A percentile compares a stretch with the other conserved stretches of the same genome.
Conservation (phyloP, 1,284 basidiomycete genomes). For the Dichomitus squalens region DNA sequence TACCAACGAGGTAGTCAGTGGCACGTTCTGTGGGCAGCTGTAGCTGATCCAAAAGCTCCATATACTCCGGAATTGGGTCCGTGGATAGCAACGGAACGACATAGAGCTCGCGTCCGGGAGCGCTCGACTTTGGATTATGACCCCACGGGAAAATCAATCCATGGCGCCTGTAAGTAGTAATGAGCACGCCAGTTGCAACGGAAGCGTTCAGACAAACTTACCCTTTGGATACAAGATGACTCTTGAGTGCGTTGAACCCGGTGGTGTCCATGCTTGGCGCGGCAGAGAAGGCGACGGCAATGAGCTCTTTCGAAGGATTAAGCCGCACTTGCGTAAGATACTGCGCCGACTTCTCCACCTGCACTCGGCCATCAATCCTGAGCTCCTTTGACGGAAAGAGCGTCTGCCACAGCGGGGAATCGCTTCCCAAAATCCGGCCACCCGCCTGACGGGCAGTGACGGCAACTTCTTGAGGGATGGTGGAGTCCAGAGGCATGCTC, state of each 20-base stretch:
- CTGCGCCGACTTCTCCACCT: constrained; percentile 69
- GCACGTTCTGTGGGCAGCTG: constrained; percentile 64
- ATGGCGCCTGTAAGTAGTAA: constrained; percentile 63
- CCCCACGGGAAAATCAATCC: constrained; percentile 88
- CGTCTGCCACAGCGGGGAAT: constrained; percentile 68
- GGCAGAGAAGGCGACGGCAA: constrained; percentile 74
- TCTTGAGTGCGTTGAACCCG: constrained; percentile 61
- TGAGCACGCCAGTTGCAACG: background rate
- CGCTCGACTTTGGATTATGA: constrained; percentile 65
- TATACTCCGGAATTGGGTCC: constrained; percentile 79
- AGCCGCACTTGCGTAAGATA: constrained; percentile 78
- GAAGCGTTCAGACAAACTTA: constrained; percentile 44
- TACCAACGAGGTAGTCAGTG: constrained; percentile 73
- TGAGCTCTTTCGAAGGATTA: constrained; percentile 77
- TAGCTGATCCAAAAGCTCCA: constrained; percentile 85
- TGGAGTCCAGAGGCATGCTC: constrained; percentile 75
- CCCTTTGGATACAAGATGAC: constrained; percentile 77
- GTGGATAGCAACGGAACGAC: constrained; percentile 77
- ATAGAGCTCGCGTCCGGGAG: constrained; percentile 86
- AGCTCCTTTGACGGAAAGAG: constrained; percentile 70
- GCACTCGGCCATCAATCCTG: constrained; percentile 82
- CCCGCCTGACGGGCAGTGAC: constrained; percentile 76
- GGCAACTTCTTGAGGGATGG: constrained; percentile 61
- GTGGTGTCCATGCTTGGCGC: constrained; percentile 44
- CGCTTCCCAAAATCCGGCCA: constrained; percentile 54